A percentile compares a stretch with the other conserved stretches of the same genome.
Evolutionary conservation across 345 rosid species (phyloP).

Genomic region (Punica granatum): DNA sequence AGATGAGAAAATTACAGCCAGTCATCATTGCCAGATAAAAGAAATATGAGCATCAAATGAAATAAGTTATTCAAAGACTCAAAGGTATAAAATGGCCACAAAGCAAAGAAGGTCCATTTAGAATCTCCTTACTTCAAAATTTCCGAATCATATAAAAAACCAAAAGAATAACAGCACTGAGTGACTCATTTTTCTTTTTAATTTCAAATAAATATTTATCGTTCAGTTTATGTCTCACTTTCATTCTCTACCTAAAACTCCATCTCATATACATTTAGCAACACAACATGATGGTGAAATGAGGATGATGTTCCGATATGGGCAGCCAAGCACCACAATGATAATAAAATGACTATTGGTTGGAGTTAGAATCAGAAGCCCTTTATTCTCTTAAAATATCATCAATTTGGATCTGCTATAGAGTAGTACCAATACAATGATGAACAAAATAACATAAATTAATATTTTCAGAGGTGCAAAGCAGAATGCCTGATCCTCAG

Average conservation of each 20-base stretch:
- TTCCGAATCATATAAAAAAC: background rate
- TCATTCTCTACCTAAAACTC: background rate
- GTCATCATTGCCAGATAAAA: background rate
- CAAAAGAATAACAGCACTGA: background rate
- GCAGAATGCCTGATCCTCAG: background rate
- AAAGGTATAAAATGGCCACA: background rate
- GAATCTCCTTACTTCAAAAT: background rate
- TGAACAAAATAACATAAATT: background rate
- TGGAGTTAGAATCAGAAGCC: background rate
- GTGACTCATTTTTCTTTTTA: background rate
- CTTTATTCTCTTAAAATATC: background rate
- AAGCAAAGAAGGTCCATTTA: background rate
- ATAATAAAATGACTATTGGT: background rate
- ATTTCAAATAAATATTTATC: background rate
- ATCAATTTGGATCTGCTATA: background rate
- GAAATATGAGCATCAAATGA: background rate
- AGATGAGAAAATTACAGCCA: background rate
- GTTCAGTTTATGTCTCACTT: background rate
- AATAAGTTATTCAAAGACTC: background rate
- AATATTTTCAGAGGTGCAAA: background rate
- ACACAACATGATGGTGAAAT: background rate
- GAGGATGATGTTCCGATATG: background rate
- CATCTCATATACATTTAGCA: background rate
- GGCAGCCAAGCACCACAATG: background rate
- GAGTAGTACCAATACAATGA: background rate